phyloP scores from a whole-genome alignment of 768 basidiomycete species.

The Cystofilobasidium macerans region DNA sequence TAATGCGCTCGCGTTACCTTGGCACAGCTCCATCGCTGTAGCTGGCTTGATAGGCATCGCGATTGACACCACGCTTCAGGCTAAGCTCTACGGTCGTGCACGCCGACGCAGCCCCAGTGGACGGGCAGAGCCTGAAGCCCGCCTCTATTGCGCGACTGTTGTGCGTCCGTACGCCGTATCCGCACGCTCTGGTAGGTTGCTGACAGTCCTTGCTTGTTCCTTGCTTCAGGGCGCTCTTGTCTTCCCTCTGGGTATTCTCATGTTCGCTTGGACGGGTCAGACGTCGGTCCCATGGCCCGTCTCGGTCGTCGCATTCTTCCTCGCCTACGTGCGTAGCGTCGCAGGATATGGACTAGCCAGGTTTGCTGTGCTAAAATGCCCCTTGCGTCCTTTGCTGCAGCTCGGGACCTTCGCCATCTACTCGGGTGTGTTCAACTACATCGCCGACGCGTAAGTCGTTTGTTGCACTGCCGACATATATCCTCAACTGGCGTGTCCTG shows the following conservation, averaged over 20 bases:
- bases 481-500: no score
- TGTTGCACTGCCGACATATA: not conserved
- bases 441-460: conserved; percentile 12
- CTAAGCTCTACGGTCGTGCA: conserved; percentile 30
- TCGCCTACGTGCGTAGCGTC: no score
- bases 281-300: conserved; percentile 29
- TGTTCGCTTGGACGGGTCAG: conserved; percentile 34
- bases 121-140: conserved; percentile 34
- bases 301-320: conserved; percentile 29
- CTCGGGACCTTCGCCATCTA: conserved; percentile 34
- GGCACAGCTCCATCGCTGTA: conserved; percentile 29
- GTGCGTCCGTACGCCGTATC: conserved; percentile 10
- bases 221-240: conserved; percentile 33
- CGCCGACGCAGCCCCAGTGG: conserved; percentile 28
- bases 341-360: no score
- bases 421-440: conserved; percentile 31
- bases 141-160: conserved; percentile 32
- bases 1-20: not conserved
- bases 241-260: conserved; percentile 31
- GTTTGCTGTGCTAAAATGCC: conserved; percentile 30
- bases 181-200: not conserved
- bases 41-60: conserved; percentile 32
- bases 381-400: conserved; percentile 33
- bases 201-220: not conserved
- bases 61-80: conserved; percentile 31